Percentiles rank a stretch among this genome's conserved stretches.
These are phyloP conservation scores for Fusarium begoniae DNA, from an alignment of 2,329 filamentous ascomycete species.

Conservation along the genomic window DNA sequence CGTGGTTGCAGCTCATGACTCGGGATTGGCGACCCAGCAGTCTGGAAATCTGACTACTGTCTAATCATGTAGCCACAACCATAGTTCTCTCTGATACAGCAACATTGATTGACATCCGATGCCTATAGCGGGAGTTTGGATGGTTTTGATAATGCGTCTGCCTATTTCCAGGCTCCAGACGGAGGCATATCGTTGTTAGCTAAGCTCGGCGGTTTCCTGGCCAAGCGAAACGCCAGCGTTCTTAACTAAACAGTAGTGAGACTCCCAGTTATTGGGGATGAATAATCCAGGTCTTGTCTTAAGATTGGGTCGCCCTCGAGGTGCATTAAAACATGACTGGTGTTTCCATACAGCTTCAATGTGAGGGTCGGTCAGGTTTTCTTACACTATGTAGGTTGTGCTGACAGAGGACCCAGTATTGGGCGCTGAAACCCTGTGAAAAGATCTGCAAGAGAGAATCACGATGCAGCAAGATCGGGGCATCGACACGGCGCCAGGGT, in stretches of 20 bases:
- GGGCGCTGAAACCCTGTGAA: not conserved
- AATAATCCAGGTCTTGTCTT: conserved; percentile 18
- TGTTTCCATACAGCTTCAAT: not conserved
- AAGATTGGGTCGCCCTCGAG: conserved; percentile 1
- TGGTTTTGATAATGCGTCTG: not conserved
- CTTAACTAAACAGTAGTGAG: conserved; percentile 1
- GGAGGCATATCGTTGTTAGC: not conserved
- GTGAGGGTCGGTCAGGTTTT: not conserved
- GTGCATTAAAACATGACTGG: not conserved
- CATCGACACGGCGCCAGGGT: not conserved
- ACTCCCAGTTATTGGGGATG: conserved; percentile 16
- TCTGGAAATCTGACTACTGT: conserved; percentile 17
- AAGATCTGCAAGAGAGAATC: conserved; percentile 4
- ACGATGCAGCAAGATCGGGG: not conserved
- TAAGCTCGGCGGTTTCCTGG: conserved; percentile 9
- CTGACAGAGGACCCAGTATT: not conserved
- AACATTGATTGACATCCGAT: not conserved
- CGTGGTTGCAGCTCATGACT: conserved; percentile 23
- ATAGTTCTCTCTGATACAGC: not conserved
- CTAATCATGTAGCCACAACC: not conserved
- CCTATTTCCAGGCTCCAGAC: not conserved
- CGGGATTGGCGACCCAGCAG: conserved; percentile 24
- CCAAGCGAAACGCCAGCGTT: not conserved
- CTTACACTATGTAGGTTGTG: not conserved
- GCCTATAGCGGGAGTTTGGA: not conserved